These are phyloP conservation scores for Ascoidea tarda DNA, from an alignment of 805 yeast species.

Conservation along the genomic window DNA sequence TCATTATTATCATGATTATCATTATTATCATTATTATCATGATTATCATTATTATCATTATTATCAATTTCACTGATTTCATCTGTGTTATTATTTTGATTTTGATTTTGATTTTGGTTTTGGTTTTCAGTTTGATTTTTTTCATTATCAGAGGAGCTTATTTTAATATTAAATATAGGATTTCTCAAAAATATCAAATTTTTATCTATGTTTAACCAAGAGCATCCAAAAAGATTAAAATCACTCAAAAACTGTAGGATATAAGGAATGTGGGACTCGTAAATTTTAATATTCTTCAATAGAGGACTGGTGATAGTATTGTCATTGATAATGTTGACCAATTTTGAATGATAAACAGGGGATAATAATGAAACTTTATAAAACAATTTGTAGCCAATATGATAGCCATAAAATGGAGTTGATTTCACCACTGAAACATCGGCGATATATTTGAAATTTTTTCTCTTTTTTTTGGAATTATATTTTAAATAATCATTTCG, in stretches of 20 bases:
- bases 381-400: slow-evolving; percentile 45
- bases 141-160: slow-evolving; percentile 14
- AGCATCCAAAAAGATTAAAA: slow-evolving; percentile 73
- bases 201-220: slow-evolving; percentile 42
- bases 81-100: slow-evolving; percentile 9
- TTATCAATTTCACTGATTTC: no score
- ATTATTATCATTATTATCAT: no score
- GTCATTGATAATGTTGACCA: no score
- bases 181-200: slow-evolving; percentile 32
- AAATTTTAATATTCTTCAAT: slow-evolving; percentile 35
- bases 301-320: slow-evolving; percentile 12
- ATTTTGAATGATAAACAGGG: slow-evolving; percentile 29
- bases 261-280: slow-evolving; percentile 73
- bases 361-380: slow-evolving; percentile 56
- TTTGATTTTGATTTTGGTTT: slow-evolving; percentile 3
- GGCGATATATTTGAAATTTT: slow-evolving; percentile 32
- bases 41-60: no score
- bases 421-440: slow-evolving; percentile 56
- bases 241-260: slow-evolving; percentile 69
- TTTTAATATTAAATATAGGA: slow-evolving; percentile 30
- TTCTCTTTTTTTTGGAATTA: neutral
- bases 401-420: slow-evolving; percentile 75
- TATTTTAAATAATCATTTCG: neutral
- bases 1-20: no score
- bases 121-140: neutral